Conservation (phyloP, 2,329 filamentous ascomycete species). For the Pseudocercospora musae region DNA sequence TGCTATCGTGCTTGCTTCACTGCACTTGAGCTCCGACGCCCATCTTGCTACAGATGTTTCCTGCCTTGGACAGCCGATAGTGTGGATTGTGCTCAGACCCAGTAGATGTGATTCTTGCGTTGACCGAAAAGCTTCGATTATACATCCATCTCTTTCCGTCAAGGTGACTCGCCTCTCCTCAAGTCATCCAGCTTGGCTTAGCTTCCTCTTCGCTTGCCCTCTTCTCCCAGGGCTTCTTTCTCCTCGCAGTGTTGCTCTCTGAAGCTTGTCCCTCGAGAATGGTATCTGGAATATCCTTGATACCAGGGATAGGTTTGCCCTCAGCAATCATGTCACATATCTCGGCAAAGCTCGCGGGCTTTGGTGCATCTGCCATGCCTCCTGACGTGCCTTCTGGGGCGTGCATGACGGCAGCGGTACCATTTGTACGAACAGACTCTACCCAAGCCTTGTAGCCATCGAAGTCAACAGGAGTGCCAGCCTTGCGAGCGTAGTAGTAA, state of each 20-base stretch:
- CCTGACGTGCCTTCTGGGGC: slow-evolving; percentile 10
- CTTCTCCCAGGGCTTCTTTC: slow-evolving; percentile 79
- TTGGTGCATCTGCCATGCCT: slow-evolving; percentile 56
- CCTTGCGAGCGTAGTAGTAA: slow-evolving; percentile 59
- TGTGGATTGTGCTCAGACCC: background rate
- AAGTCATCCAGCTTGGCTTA: slow-evolving; percentile 29
- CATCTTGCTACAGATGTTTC: background rate
- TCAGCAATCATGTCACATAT: slow-evolving; percentile 82
- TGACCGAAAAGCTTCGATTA: background rate
- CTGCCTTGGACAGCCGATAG: background rate
- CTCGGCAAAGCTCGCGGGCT: slow-evolving; percentile 78
- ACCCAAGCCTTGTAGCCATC: slow-evolving; percentile 64
- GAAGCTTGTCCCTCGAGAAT: slow-evolving; percentile 67
- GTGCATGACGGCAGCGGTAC: background rate
- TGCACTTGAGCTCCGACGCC: background rate
- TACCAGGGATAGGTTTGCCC: slow-evolving; percentile 66
- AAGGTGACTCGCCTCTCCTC: slow-evolving; percentile 2
- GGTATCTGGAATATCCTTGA: slow-evolving; percentile 4
- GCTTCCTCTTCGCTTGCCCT: slow-evolving; percentile 33
- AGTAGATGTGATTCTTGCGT: background rate
- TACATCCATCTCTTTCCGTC: background rate
- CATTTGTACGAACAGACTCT: slow-evolving; percentile 34
- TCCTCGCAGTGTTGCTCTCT: slow-evolving; percentile 49
- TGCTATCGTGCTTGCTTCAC: background rate
- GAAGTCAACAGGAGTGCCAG: slow-evolving; percentile 58